Conservation (phyloP, 306 rosid genomes). For the Cicer arietinum region DNA sequence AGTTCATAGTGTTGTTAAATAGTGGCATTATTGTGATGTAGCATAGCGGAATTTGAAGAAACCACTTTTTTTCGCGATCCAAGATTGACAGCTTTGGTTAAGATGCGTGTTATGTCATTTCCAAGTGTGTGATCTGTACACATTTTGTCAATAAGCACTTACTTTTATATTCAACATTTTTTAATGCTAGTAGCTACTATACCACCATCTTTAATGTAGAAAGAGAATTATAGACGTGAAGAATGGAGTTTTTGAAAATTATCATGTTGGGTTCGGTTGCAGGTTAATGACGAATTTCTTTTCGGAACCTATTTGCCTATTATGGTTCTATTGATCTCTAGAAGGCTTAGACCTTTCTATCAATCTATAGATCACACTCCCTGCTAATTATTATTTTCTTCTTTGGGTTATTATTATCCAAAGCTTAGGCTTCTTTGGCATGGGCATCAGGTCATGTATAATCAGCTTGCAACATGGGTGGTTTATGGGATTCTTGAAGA, state of each 20-base stretch:
- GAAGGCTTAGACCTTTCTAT: slow-evolving; percentile 28
- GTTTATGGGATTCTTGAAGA: slow-evolving; percentile 96
- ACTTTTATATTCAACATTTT: neutral
- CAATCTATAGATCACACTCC: slow-evolving; percentile 14
- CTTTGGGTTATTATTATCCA: slow-evolving; percentile 48
- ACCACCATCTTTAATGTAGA: slow-evolving; percentile 10
- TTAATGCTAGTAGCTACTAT: neutral
- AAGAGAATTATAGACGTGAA: slow-evolving; percentile 11
- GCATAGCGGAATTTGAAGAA: no score
- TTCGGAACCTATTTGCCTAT: slow-evolving; percentile 26
- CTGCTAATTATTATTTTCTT: slow-evolving; percentile 37
- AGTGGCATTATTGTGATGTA: no score
- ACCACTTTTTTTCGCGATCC: no score
- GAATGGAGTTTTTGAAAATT: neutral
- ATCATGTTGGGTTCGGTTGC: slow-evolving; percentile 33
- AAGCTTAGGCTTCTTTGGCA: slow-evolving; percentile 98
- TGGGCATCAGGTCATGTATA: slow-evolving; percentile 93
- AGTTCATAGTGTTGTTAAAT: no score
- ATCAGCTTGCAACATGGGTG: slow-evolving; percentile 98
- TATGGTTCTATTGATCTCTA: slow-evolving; percentile 16
- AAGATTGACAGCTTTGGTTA: no score
- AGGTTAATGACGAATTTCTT: slow-evolving; percentile 22
- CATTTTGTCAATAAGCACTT: slow-evolving; percentile 6
- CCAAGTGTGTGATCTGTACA: slow-evolving; percentile 14
- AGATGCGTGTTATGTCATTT: slow-evolving; percentile 24